Base-by-base conservation (phyloP, 441 rosid species). In the Populus trichocarpa region DNA sequence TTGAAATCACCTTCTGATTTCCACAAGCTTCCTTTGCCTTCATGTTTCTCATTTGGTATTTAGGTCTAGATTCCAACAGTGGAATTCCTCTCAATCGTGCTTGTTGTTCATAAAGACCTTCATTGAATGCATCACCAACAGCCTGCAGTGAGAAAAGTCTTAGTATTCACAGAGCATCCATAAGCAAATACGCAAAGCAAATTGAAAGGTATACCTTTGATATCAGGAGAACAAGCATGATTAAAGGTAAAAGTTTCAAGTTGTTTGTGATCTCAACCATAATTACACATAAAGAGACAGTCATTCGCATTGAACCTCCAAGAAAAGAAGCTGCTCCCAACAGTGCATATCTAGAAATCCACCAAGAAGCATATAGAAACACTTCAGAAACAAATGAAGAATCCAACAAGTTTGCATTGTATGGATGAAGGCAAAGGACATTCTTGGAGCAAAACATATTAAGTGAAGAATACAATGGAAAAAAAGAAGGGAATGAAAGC, bases 251-350 rank as follows among this genome's bases (percentile, higher is more conserved):
- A 69, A 97, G 91, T 76, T 94, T 91, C 85, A 97, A 88, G 81
- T 94, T 97, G 83, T 97, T 97, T 69, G 98, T 89, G 85, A 97
- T 94, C 90, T 97, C 99, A 81, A 97, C 97, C 98, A 94, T 94
- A 61, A 97, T 94, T 72, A 94, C 99, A 84, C 99, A 97, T 42
- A 97, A 86, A 38, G 99, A 91, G 70, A 97, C 99, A 18, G 99
- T 97, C 96, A 97, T 95, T 77, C 99, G 88, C 98, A 94, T 94
- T 74, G 98, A 96, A 81, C 99, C 99, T 36, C 98, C 98, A 78
- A 97, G 98, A 88, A 97, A 95, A 61, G 98, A 92, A 89, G 99
- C 99, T 82, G 98, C 99, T 82, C 99, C 99, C 72, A 94, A 87
- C 78, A 97, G 81, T 75, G 99, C 99, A 88, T 97, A 97, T 42